These are phyloP conservation scores for Periconia digitata DNA, from an alignment of 2,329 filamentous ascomycete genomes.

Conservation along the genomic window DNA sequence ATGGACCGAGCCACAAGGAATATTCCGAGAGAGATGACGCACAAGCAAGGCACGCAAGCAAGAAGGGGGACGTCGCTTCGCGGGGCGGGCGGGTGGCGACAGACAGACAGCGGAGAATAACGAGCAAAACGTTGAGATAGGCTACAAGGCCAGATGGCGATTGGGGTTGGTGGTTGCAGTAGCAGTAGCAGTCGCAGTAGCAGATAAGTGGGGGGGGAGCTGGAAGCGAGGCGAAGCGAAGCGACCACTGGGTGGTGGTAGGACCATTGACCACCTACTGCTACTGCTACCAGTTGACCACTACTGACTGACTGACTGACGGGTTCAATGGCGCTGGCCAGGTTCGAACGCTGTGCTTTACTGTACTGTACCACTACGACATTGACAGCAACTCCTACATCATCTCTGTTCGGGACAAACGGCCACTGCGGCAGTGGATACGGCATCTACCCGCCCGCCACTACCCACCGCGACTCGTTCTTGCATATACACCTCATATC, in stretches of 20 bases:
- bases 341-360: too few species aligned
- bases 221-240: not conserved
- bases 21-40: constrained; percentile 33
- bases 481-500: constrained; percentile 21
- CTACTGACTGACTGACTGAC: too few species aligned
- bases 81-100: constrained; percentile 13
- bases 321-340: too few species aligned
- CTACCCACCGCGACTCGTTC: constrained; percentile 22
- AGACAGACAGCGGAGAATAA: not conserved
- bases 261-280: too few species aligned
- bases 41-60: constrained; percentile 30
- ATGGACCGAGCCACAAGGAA: constrained; percentile 41
- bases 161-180: too few species aligned
- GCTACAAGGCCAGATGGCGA: too few species aligned
- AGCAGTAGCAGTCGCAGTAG: too few species aligned
- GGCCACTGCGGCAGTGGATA: constrained; percentile 19
- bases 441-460: constrained; percentile 32
- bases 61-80: not conserved
- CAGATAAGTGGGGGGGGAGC: not conserved
- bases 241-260: not conserved
- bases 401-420: constrained; percentile 18
- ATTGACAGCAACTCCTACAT: too few species aligned
- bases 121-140: too few species aligned
- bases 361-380: too few species aligned
- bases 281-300: too few species aligned